Evolutionary conservation across 2,329 filamentous ascomycete genomes (phyloP).

Genomic region (Neofusicoccum cordaticola): DNA sequence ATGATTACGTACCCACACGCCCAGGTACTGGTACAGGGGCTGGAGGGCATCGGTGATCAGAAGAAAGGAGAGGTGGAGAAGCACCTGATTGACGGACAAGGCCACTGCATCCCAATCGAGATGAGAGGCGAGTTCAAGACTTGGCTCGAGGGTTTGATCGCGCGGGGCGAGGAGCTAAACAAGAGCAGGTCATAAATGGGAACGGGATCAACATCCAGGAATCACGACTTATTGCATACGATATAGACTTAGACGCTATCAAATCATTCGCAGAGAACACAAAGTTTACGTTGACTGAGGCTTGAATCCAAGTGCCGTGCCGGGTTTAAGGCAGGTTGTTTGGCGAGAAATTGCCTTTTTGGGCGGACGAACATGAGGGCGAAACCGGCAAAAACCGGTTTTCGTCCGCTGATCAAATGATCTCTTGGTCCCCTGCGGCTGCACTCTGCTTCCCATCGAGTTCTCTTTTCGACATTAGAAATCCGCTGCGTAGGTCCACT

Average conservation of each 20-base stretch:
- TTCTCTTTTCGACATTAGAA: neutral
- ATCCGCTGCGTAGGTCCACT: neutral
- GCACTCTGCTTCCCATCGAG: neutral
- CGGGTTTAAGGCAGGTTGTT: neutral
- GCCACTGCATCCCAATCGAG: constrained; percentile 74
- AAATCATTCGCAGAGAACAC: neutral
- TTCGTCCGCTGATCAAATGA: neutral
- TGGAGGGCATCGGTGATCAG: constrained; percentile 41
- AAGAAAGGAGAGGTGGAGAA: constrained; percentile 51
- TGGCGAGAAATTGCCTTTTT: constrained; percentile 1
- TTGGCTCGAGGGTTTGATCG: constrained; percentile 58
- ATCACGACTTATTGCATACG: neutral
- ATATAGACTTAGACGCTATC: neutral
- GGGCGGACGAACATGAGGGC: neutral
- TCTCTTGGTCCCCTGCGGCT: neutral
- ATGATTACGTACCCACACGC: constrained; percentile 76
- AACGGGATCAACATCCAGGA: neutral
- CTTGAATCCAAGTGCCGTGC: neutral
- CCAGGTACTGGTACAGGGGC: constrained; percentile 61
- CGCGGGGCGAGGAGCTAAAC: constrained; percentile 51
- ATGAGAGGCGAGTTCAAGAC: constrained; percentile 65
- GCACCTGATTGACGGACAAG: constrained; percentile 65
- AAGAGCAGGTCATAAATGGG: neutral
- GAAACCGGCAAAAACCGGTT: neutral
- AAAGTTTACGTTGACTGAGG: neutral